phyloP scores from a whole-genome alignment of 371 early-diverging fungal species.

The Haplosporangium sp. region DNA sequence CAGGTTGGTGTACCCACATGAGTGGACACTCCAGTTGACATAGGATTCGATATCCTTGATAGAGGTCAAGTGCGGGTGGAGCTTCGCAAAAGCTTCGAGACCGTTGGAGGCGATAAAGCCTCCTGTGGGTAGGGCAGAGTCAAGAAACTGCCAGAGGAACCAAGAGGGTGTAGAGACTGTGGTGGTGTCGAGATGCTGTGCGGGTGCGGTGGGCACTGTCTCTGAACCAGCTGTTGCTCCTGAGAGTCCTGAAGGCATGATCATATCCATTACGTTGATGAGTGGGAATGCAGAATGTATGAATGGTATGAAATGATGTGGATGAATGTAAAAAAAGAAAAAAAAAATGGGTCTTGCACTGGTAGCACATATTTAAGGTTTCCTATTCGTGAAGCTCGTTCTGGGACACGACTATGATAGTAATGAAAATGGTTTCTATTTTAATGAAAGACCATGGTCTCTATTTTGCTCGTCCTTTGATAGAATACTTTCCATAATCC shows the following conservation, averaged over 20 bases:
- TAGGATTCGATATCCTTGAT: slow-evolving; percentile 37
- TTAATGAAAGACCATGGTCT: neutral
- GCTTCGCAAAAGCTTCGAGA: slow-evolving; percentile 70
- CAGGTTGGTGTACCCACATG: slow-evolving; percentile 74
- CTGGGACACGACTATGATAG: neutral
- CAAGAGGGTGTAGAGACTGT: slow-evolving; percentile 58
- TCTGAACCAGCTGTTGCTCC: neutral
- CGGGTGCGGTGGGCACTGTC: neutral
- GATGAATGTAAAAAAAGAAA: neutral
- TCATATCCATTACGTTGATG: neutral
- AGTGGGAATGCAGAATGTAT: too few relatives aligned
- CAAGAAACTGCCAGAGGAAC: slow-evolving; percentile 86
- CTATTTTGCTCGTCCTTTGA: slow-evolving; percentile 58
- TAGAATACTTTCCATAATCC: slow-evolving; percentile 87
- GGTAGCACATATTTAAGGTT: too few relatives aligned
- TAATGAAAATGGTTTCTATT: neutral
- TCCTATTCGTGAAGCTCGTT: neutral
- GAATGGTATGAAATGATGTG: slow-evolving; percentile 1
- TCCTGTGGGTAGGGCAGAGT: slow-evolving; percentile 93
- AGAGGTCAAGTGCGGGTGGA: slow-evolving; percentile 35
- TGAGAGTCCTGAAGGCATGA: neutral
- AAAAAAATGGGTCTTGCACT: neutral
- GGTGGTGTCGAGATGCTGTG: slow-evolving; percentile 23
- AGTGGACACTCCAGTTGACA: slow-evolving; percentile 59
- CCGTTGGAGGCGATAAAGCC: slow-evolving; percentile 89